phyloP scores from a whole-genome alignment of 352 stramenopile species.

The Globisporangium solare region DNA sequence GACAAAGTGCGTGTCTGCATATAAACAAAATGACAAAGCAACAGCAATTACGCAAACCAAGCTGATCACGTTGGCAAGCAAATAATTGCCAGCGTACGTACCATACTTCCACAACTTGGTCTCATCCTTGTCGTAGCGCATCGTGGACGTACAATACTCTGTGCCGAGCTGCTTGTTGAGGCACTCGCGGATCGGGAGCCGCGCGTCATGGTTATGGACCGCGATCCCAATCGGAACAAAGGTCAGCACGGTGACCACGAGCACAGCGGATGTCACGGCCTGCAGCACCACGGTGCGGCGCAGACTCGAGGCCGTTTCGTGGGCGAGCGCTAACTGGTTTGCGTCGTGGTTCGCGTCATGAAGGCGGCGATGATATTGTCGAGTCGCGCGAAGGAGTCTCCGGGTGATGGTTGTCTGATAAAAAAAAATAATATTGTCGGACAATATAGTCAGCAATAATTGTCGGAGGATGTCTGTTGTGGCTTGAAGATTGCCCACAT shows the following conservation, averaged over 20 bases:
- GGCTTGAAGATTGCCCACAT: conserved; percentile 16
- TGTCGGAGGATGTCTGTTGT: too few relatives aligned
- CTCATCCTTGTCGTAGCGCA: conserved; percentile 22
- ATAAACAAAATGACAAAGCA: not conserved
- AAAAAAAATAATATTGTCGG: too few relatives aligned
- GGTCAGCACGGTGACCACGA: conserved; percentile 19
- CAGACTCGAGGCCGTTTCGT: not conserved
- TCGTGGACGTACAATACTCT: conserved; percentile 31
- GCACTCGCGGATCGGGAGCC: conserved; percentile 18
- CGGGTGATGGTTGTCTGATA: too few relatives aligned
- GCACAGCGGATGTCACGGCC: conserved; percentile 13
- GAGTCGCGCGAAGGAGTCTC: too few relatives aligned
- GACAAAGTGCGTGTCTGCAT: conserved; percentile 18
- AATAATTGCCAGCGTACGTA: not conserved
- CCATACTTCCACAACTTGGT: conserved; percentile 34
- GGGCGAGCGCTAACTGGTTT: too few relatives aligned
- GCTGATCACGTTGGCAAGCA: not conserved
- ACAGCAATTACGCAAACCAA: not conserved
- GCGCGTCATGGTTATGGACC: conserved; percentile 4
- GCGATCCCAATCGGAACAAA: conserved; percentile 20
- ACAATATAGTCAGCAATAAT: too few relatives aligned
- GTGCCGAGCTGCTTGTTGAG: conserved; percentile 25
- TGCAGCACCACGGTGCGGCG: conserved; percentile 21
- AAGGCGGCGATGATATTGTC: too few relatives aligned
- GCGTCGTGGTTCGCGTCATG: too few relatives aligned